Base-by-base conservation (phyloP, 225 moss, liverwort and hornwort species). In the Bryoerythrophyllum caledonicum region DNA sequence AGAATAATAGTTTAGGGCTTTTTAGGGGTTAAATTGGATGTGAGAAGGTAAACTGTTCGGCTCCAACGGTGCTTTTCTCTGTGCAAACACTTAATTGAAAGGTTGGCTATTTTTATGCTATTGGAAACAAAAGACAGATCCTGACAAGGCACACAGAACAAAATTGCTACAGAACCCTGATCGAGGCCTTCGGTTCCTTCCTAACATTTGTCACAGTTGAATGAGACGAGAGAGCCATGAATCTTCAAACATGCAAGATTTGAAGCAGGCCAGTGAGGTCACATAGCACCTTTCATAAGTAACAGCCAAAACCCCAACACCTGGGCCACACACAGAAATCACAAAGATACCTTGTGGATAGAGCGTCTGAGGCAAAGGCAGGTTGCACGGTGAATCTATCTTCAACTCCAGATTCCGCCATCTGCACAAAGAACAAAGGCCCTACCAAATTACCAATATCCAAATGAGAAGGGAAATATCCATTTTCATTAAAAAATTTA, bases 321-420 rank as follows among this genome's bases (percentile, higher is more conserved):
- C 74, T 54, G 27, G 51, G 52, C 70, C 59, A 69, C 21, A 10
- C 14, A 20, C 3, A 63, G 58, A 59, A 23, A 60, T 16, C 65
- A 28, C 30, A 58, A 78, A 74, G 65, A 70, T 78, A 54, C 65
- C 60, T 70, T 78, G 15, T 74, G 70, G n/a, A 78, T 78, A 65
- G 30, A 51, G 52, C 20, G 58, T 28, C 38, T 37, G 68, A 27
- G 69, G 74, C 34, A 23, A 19, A 21, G 43, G 26, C 68, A 74
- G 49, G 46, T 43, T n/a, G 62, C 48, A 82, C 38, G 23, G 63
- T 55, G 63, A 56, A 58, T 35, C 16, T 2, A 23, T 63, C 54
- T n/a, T 19, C 65, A 16, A 66, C 17, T 49, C n/a, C 26, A 58
- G 10, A 63, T 20, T 17, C 63, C 10, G 8, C 9, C n/a, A 65